These are phyloP conservation scores for Erythrobasidium hasegawianum DNA, from an alignment of 1,284 basidiomycete genomes.

Conservation along the genomic window DNA sequence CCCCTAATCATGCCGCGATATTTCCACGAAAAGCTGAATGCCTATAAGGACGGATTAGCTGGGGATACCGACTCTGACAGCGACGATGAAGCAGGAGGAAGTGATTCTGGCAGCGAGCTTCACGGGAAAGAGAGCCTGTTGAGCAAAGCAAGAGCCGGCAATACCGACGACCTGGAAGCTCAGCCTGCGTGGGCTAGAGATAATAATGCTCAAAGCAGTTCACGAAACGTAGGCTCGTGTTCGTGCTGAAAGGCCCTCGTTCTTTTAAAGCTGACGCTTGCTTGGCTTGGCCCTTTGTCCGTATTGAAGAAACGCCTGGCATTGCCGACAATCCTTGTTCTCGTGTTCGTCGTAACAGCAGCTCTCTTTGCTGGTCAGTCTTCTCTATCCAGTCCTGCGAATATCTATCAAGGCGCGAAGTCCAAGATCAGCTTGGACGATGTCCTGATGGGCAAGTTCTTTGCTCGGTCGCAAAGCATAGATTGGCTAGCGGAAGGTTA, in stretches of 20 bases:
- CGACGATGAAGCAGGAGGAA: background rate
- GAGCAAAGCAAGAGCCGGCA: background rate
- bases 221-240: background rate
- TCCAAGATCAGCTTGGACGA: constrained; percentile 69
- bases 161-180: background rate
- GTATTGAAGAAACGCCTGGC: constrained; percentile 9
- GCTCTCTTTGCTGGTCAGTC: constrained; percentile 31
- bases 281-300: background rate
- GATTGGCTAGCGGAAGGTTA: constrained; percentile 85
- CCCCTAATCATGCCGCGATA: background rate
- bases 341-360: constrained; percentile 24
- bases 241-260: background rate
- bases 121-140: background rate
- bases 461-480: constrained; percentile 53
- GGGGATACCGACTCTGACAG: constrained; percentile 1
- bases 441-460: constrained; percentile 83
- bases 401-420: constrained; percentile 21
- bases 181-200: background rate
- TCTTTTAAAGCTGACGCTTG: background rate
- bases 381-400: background rate
- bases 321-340: constrained; percentile 26
- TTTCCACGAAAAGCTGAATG: constrained; percentile 1
- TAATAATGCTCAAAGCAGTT: background rate
- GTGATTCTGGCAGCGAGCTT: background rate
- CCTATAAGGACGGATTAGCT: background rate